These are phyloP conservation scores for Coemansia sp. DNA, from an alignment of 192 early-diverging fungal genomes.

Conservation along the genomic window DNA sequence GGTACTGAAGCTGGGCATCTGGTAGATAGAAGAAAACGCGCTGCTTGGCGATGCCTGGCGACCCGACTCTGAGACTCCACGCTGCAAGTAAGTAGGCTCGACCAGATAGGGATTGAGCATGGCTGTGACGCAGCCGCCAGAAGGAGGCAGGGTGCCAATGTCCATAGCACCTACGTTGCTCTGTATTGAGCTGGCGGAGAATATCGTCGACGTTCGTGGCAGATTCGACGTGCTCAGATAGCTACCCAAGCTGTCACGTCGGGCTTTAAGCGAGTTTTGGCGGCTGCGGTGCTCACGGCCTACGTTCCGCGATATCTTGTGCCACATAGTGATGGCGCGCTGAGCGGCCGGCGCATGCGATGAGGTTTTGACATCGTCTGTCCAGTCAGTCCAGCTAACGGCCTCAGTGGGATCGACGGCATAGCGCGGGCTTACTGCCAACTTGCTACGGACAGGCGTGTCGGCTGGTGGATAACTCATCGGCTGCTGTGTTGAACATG, in stretches of 20 bases:
- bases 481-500: not conserved
- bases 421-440: not conserved
- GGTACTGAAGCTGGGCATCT: slow-evolving; percentile 17
- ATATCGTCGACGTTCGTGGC: not conserved
- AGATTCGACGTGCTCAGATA: slow-evolving; percentile 6
- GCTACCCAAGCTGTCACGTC: slow-evolving; percentile 21
- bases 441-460: not conserved
- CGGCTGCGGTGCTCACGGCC: slow-evolving; percentile 11
- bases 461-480: not conserved
- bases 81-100: slow-evolving; percentile 43
- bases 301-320: slow-evolving; percentile 25
- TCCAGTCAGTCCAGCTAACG: slow-evolving; percentile 36
- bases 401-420: not conserved
- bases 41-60: slow-evolving; percentile 16
- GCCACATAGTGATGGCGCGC: slow-evolving; percentile 33
- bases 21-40: slow-evolving; percentile 19
- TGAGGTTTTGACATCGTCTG: slow-evolving; percentile 10
- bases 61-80: slow-evolving; percentile 44
- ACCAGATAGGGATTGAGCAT: slow-evolving; percentile 15
- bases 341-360: slow-evolving; percentile 10
- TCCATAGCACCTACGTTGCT: slow-evolving; percentile 6
- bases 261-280: not conserved
- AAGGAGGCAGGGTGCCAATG: slow-evolving; percentile 3
- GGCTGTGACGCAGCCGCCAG: slow-evolving; percentile 4
- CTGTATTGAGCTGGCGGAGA: not conserved